Evolutionary conservation across 306 rosid species (phyloP).

Genomic region (Crotalaria pallida): DNA sequence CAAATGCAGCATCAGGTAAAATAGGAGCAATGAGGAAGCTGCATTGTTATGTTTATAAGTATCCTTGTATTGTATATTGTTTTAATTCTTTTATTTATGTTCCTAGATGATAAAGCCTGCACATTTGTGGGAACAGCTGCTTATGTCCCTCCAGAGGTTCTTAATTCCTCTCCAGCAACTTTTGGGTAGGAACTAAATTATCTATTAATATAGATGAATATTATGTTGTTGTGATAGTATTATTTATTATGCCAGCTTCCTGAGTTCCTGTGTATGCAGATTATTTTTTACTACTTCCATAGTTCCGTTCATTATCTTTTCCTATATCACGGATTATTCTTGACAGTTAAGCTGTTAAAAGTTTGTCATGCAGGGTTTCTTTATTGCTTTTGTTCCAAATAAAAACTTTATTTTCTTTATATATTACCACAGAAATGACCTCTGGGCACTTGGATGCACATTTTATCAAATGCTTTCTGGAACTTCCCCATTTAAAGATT

Average conservation of each 20-base stretch:
- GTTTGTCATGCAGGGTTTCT: neutral
- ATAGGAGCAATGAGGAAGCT: constrained; percentile 7
- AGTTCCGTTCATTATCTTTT: neutral
- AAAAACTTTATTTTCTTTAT: constrained; percentile 27
- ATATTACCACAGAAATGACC: constrained; percentile 79
- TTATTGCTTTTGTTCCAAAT: constrained; percentile 9
- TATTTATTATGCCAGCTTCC: neutral
- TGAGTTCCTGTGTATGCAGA: neutral
- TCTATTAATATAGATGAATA: neutral
- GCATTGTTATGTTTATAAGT: neutral
- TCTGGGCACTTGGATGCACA: constrained; percentile 99
- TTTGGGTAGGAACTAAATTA: constrained; percentile 60
- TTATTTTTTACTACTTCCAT: neutral
- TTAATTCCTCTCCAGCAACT: constrained; percentile 99
- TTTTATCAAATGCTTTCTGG: constrained; percentile 99
- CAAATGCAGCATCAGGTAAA: constrained; percentile 97
- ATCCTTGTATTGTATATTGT: constrained; percentile 13
- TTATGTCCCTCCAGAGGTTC: constrained; percentile 99
- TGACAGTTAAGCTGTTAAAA: neutral
- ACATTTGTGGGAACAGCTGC: constrained; percentile 99
- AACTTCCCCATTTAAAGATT: constrained; percentile 98
- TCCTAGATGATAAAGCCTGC: constrained; percentile 92
- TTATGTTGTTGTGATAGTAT: constrained; percentile 5
- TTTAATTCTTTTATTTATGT: constrained; percentile 6
- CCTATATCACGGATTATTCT: neutral